Conservation (phyloP, 2,329 filamentous ascomycete genomes). For the Talaromyces piceae region DNA sequence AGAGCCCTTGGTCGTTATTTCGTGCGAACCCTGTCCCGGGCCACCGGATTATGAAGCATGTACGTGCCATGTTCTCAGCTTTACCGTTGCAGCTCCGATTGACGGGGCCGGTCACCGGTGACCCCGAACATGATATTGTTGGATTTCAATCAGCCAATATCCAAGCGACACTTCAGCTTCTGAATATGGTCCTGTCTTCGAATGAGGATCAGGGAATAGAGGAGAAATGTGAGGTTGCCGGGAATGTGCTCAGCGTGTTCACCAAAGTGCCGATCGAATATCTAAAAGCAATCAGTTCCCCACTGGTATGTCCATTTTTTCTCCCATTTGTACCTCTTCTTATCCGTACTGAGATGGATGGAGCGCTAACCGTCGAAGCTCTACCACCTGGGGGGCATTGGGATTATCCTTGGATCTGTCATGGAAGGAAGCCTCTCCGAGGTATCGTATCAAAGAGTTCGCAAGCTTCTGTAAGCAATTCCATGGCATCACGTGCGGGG, state of each 20-base stretch:
- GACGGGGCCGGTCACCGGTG: constrained; percentile 20
- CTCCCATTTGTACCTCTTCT: not conserved
- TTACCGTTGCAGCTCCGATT: constrained; percentile 21
- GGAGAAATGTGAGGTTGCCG: constrained; percentile 40
- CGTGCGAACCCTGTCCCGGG: constrained; percentile 17
- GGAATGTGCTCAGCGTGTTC: constrained; percentile 39
- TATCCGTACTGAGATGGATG: not conserved
- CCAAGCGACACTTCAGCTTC: constrained; percentile 41
- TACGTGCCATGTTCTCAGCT: constrained; percentile 18
- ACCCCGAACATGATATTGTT: constrained; percentile 32
- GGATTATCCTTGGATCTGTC: constrained; percentile 42
- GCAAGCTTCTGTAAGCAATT: constrained; percentile 29
- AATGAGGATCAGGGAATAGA: constrained; percentile 31
- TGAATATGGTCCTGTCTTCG: constrained; percentile 42
- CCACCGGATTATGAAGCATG: constrained; percentile 19
- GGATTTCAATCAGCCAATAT: constrained; percentile 47
- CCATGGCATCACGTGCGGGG: no score
- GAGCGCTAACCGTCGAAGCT: constrained; percentile 18
- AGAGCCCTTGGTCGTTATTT: constrained; percentile 13
- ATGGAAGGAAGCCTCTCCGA: constrained; percentile 40
- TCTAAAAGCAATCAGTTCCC: constrained; percentile 42
- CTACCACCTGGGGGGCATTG: constrained; percentile 44
- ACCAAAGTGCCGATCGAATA: constrained; percentile 38
- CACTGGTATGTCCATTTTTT: constrained; percentile 23
- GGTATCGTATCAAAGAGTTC: constrained; percentile 34